phyloP scores from a whole-genome alignment of 2,329 filamentous ascomycete species.

The Pseudocercospora musae region DNA sequence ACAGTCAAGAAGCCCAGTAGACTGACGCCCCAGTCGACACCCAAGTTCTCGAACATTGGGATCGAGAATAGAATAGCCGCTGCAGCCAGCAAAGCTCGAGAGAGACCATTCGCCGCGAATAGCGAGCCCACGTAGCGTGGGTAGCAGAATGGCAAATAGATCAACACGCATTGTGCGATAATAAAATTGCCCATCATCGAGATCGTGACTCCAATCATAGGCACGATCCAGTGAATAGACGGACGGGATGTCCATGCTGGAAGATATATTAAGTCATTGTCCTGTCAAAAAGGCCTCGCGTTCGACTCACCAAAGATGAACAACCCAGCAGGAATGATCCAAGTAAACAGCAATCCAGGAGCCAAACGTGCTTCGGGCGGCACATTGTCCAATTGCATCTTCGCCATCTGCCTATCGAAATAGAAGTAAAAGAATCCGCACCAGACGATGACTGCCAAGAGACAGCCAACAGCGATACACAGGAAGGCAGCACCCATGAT shows the following conservation, averaged over 20 bases:
- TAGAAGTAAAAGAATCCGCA: slow-evolving; percentile 6
- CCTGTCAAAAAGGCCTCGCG: background rate
- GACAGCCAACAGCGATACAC: background rate
- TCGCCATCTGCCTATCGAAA: background rate
- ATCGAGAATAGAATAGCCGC: slow-evolving; percentile 8
- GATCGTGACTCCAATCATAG: slow-evolving; percentile 41
- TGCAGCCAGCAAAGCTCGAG: slow-evolving; percentile 2
- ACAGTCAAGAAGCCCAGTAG: slow-evolving; percentile 5
- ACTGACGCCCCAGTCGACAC: slow-evolving; percentile 11
- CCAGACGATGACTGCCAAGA: background rate
- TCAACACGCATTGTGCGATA: slow-evolving; percentile 42
- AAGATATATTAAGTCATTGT: background rate
- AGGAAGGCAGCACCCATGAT: slow-evolving; percentile 9
- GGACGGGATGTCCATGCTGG: slow-evolving; percentile 6
- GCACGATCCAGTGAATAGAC: slow-evolving; percentile 39
- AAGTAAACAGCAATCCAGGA: slow-evolving; percentile 8
- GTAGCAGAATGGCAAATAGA: slow-evolving; percentile 40
- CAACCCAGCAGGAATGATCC: slow-evolving; percentile 8
- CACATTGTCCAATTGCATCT: background rate
- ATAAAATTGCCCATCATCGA: slow-evolving; percentile 40
- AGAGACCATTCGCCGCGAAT: slow-evolving; percentile 60
- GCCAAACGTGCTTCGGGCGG: slow-evolving; percentile 5
- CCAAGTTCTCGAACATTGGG: slow-evolving; percentile 12
- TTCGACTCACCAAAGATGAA: slow-evolving; percentile 7
- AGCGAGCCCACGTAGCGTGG: slow-evolving; percentile 52